Base-by-base conservation (phyloP, 305 asterid species). In the Solanum hybrid region DNA sequence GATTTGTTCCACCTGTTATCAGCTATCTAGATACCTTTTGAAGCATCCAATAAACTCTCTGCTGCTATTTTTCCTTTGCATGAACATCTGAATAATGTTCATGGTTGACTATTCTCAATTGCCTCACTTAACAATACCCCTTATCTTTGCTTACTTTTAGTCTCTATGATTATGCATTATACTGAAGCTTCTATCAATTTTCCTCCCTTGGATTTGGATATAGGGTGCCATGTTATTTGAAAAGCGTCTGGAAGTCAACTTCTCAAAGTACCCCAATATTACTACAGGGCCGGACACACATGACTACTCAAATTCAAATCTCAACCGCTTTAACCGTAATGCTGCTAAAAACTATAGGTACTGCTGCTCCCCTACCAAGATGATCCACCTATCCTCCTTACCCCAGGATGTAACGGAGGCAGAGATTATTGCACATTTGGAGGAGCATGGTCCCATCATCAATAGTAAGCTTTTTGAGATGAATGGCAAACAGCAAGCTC, bases 401-500 rank as follows among this genome's bases (percentile, higher is more conserved):
- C 98, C 99, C 42, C 95, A 91, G 92, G 98, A 97, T 86, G 95
- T 95, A 84, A 94, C 95, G 0, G 99, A 96, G 92, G 98, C 94
- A 87, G 98, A 96, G 89, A 95, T 97, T 34, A 89, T 91, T 84
- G 90, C 89, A 76, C 98, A 96, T 90, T 93, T 97, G 89, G 99
- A 97, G 92, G 99, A 94, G 91, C 97, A 95, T 79, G 99, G 99
- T 56, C 51, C 94, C 56, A 94, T 97, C 87, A 93, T 93, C 14
- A 93, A 90, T 88, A 92, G 95, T 4, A 97, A 97, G 91, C 93
- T 96, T 17, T 97, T 97, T 90, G 99, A 96, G 93, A 96, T 95
- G 97, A 97, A 97, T n/a, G 98, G 99, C 35, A 96, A 96, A 94
- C 96, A 97, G 90, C 99, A 96, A 92, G 97, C 98, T 91, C 98